phyloP scores from a whole-genome alignment of 176 grass and related monocot species.

The Saccharum spontaneum region DNA sequence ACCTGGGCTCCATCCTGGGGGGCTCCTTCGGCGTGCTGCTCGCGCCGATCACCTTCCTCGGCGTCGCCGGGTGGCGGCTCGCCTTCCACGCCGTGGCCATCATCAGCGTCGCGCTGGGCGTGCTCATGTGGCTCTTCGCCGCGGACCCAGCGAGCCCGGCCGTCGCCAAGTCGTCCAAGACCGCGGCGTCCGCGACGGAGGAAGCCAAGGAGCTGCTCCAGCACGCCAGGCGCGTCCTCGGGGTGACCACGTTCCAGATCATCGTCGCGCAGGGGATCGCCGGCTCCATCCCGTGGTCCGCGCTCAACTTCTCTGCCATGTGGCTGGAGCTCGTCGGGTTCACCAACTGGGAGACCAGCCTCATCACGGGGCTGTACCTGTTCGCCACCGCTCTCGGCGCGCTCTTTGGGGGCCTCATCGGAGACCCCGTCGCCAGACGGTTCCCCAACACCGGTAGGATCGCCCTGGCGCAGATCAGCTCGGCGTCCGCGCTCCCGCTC shows the following conservation, averaged over 20 bases:
- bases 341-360: conserved; percentile 55
- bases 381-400: conserved; percentile 61
- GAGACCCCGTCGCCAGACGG: conserved; percentile 49
- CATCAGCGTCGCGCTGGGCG: conserved; percentile 47
- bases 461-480: conserved; percentile 73
- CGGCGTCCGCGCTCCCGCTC: conserved; percentile 62
- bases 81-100: conserved; percentile 63
- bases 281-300: conserved; percentile 61
- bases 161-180: conserved; percentile 26
- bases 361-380: conserved; percentile 63
- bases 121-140: conserved; percentile 57
- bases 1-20: conserved; percentile 63
- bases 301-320: conserved; percentile 71
- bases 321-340: conserved; percentile 89
- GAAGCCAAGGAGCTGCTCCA: conserved; percentile 46
- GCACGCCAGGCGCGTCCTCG: conserved; percentile 49
- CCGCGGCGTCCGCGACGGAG: not conserved
- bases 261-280: conserved; percentile 66
- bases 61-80: conserved; percentile 68
- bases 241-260: conserved; percentile 73
- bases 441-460: conserved; percentile 65
- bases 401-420: conserved; percentile 58
- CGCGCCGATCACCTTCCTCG: conserved; percentile 60
- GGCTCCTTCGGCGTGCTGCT: conserved; percentile 59
- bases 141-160: conserved; percentile 46